Evolutionary conservation across 2,329 filamentous ascomycete species (phyloP).

Genomic region (Curvularia sp.): DNA sequence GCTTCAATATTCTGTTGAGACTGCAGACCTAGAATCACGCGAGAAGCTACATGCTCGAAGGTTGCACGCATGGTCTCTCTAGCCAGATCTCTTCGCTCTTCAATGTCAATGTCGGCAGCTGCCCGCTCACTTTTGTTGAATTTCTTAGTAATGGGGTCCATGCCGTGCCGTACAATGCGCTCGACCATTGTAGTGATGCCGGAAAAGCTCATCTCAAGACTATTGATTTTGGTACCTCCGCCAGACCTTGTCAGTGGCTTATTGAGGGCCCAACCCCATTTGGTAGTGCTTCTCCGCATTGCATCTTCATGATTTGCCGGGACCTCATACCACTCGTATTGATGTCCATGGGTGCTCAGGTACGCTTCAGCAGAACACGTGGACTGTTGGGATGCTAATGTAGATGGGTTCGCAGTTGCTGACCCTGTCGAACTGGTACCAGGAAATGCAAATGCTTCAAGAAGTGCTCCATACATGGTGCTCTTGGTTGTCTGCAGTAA

Average conservation of each 20-base stretch:
- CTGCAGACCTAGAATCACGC: conserved; percentile 74
- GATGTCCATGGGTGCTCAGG: conserved; percentile 18
- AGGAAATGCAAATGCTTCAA: conserved; percentile 82
- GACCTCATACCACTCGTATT: conserved; percentile 62
- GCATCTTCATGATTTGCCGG: conserved; percentile 67
- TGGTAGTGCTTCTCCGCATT: conserved; percentile 54
- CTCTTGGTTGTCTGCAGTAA: conserved; percentile 62
- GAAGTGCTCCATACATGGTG: conserved; percentile 79
- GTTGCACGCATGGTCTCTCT: conserved; percentile 76
- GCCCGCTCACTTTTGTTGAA: conserved; percentile 39
- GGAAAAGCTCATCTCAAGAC: conserved; percentile 63
- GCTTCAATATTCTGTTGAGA: conserved; percentile 16
- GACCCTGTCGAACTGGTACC: not conserved
- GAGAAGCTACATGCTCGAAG: conserved; percentile 85
- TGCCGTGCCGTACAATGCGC: conserved; percentile 58
- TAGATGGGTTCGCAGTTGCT: conserved; percentile 6
- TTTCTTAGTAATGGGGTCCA: conserved; percentile 38
- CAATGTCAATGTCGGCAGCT: conserved; percentile 55
- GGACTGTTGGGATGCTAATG: not conserved
- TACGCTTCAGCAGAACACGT: conserved; percentile 32
- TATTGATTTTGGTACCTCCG: conserved; percentile 43
- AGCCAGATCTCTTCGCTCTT: conserved; percentile 73
- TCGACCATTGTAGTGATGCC: conserved; percentile 72
- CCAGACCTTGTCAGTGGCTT: conserved; percentile 67
- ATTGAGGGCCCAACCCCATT: conserved; percentile 71